A percentile compares a stretch with the other conserved stretches of the same genome.
Conservation (phyloP, 257 asterid genomes). For the Solanum arcanum region DNA sequence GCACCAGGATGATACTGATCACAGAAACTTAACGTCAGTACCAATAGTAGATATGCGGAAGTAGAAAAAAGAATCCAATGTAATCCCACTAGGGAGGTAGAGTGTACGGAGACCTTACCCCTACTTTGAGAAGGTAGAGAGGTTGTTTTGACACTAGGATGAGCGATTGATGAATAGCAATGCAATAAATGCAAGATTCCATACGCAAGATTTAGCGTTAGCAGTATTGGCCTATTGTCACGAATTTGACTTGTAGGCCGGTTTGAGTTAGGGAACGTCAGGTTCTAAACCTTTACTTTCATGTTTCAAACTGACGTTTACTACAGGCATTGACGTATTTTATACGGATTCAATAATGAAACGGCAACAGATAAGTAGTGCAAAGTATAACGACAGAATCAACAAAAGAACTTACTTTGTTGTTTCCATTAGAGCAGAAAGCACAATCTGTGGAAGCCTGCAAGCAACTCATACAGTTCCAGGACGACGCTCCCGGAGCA, state of each 20-base stretch:
- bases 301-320: not conserved
- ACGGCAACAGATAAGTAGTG: not conserved
- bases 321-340: not conserved
- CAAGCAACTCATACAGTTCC: slow-evolving; percentile 58
- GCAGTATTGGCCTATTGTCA: not conserved
- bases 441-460: slow-evolving; percentile 31
- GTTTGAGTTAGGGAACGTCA: not conserved
- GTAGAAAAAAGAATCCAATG: not conserved
- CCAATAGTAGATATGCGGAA: not conserved
- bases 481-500: slow-evolving; percentile 20
- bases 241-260: not conserved
- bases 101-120: not conserved
- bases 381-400: not conserved
- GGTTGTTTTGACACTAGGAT: not conserved
- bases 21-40: not conserved
- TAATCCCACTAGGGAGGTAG: not conserved
- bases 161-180: not conserved
- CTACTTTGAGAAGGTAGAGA: not conserved
- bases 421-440: slow-evolving; percentile 39
- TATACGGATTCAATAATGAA: not conserved
- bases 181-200: too few relatives aligned
- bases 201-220: not conserved
- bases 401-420: slow-evolving; percentile 27
- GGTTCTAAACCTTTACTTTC: not conserved
- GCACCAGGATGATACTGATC: slow-evolving; percentile 52